phyloP scores from a whole-genome alignment of 768 basidiomycete species.

The Russula compacta region DNA sequence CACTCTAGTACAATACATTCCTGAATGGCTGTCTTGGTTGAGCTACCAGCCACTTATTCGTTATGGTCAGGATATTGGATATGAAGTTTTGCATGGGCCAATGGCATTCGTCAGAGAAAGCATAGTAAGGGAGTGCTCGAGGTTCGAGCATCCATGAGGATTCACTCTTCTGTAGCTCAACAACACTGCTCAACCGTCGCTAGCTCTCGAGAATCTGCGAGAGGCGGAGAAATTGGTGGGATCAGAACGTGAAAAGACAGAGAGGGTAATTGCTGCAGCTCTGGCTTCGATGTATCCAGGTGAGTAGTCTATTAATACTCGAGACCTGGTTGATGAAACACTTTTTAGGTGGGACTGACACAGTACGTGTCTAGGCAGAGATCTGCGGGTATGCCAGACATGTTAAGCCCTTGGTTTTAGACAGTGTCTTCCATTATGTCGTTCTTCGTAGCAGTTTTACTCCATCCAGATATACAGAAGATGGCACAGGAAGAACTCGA shows the following conservation, averaged over 20 bases:
- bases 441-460: conserved; percentile 23
- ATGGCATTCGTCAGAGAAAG: background rate
- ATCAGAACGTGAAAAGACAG: background rate
- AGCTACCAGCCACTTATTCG: conserved; percentile 6
- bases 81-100: background rate
- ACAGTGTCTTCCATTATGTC: background rate
- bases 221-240: background rate
- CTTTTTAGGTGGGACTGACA: conserved; percentile 1
- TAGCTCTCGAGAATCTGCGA: background rate
- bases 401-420: background rate
- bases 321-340: background rate
- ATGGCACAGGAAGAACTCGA: conserved; percentile 27
- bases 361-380: background rate
- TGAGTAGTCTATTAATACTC: background rate
- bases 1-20: background rate
- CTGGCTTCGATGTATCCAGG: conserved; percentile 7
- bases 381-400: background rate
- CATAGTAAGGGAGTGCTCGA: background rate
- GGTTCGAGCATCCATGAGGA: background rate
- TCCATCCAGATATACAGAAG: conserved; percentile 23
- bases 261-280: background rate
- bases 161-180: background rate
- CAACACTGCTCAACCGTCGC: conserved; percentile 2
- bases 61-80: background rate
- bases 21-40: conserved; percentile 6